These are phyloP conservation scores for Malania oleifera DNA, from an alignment of 164 flowering plant species.

Conservation along the genomic window DNA sequence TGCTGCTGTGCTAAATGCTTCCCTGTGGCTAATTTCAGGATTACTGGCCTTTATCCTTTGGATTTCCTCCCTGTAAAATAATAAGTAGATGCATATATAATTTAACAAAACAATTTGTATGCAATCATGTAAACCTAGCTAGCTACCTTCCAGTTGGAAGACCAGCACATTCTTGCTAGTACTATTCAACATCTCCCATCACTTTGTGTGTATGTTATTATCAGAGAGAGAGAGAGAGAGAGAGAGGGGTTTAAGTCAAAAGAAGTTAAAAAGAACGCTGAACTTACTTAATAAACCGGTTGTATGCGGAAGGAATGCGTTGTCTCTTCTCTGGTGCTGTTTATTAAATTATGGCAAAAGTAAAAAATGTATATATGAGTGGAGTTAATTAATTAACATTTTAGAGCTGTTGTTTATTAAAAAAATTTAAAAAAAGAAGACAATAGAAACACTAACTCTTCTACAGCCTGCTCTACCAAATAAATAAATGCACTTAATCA, in stretches of 20 bases:
- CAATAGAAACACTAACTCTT: too few species aligned
- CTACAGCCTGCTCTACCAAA: too few species aligned
- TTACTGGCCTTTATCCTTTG: constrained; percentile 61
- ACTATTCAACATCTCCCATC: too few species aligned
- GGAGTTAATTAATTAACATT: neutral
- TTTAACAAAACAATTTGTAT: too few species aligned
- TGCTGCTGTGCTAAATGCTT: constrained; percentile 63
- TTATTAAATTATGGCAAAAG: neutral
- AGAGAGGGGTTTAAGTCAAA: neutral
- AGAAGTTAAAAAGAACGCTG: neutral
- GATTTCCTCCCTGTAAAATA: constrained; percentile 48
- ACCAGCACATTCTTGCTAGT: too few species aligned
- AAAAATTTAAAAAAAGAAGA: too few species aligned
- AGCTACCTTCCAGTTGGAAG: too few species aligned
- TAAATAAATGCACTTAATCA: too few species aligned
- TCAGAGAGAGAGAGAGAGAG: neutral
- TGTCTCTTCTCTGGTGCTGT: constrained; percentile 75
- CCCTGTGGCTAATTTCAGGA: constrained; percentile 64
- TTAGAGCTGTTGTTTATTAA: neutral
- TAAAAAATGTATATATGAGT: neutral
- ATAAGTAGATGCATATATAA: too few species aligned
- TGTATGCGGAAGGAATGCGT: constrained; percentile 85
- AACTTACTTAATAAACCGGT: constrained; percentile 78
- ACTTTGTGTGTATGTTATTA: too few species aligned
- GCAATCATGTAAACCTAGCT: too few species aligned